These are phyloP conservation scores for Fusarium lateritium DNA, from an alignment of 2,329 filamentous ascomycete species.

Conservation along the genomic window DNA sequence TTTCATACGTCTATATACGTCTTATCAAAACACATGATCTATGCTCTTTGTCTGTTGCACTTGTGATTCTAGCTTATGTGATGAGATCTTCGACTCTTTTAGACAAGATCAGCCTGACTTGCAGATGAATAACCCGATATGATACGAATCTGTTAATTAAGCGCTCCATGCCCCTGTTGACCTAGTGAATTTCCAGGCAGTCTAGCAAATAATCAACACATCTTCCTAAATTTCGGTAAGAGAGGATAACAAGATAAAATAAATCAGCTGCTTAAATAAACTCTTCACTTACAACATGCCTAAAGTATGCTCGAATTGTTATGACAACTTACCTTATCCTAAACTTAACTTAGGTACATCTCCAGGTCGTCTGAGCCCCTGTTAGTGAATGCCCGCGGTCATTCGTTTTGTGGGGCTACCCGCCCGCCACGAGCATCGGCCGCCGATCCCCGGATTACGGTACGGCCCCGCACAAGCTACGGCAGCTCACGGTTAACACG, in stretches of 20 bases:
- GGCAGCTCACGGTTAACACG: constrained; percentile 28
- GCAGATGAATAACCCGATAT: background rate
- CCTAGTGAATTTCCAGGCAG: constrained; percentile 1
- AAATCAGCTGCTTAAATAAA: too few species aligned
- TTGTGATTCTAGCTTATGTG: background rate
- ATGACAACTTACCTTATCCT: too few species aligned
- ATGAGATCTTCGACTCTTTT: background rate
- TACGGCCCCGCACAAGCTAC: constrained; percentile 47
- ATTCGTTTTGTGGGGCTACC: constrained; percentile 40
- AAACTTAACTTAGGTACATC: too few species aligned
- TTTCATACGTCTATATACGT: constrained; percentile 43
- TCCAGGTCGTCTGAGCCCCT: constrained; percentile 4
- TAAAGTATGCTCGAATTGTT: background rate
- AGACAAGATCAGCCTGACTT: background rate
- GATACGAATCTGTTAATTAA: background rate
- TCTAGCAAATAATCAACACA: too few species aligned
- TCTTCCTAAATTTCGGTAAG: too few species aligned
- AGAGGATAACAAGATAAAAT: too few species aligned
- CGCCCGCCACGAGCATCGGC: constrained; percentile 3
- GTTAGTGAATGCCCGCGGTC: constrained; percentile 19
- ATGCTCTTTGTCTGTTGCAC: background rate
- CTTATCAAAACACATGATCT: constrained; percentile 27
- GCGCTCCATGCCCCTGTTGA: background rate
- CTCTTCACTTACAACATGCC: too few species aligned
- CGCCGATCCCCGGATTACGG: constrained; percentile 42